phyloP scores from a whole-genome alignment of 1,139 yeast species.

The Magnusiomyces tetraspermus region DNA sequence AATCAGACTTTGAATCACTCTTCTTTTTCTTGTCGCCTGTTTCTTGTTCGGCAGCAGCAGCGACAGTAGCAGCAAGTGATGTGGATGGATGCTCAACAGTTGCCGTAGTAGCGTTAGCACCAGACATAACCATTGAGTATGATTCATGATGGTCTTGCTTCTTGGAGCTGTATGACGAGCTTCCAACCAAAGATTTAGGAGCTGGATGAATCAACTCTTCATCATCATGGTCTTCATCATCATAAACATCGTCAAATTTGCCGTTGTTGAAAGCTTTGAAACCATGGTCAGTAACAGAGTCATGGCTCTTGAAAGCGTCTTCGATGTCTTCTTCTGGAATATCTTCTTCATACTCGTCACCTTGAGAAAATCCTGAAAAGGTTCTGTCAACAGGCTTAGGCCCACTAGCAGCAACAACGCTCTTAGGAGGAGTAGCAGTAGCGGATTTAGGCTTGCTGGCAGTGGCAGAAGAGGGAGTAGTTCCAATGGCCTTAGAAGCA shows the following conservation, averaged over 20 bases:
- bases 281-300: neutral
- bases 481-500: conserved; percentile 9
- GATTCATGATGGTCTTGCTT: neutral
- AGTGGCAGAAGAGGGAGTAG: conserved; percentile 1
- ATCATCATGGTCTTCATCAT: neutral
- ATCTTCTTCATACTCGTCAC: conserved; percentile 8
- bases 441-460: conserved; percentile 8
- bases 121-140: too few species aligned
- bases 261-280: neutral
- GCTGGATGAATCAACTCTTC: neutral
- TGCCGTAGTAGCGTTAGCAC: neutral
- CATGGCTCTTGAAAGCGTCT: neutral
- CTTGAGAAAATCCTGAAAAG: conserved; percentile 17
- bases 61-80: neutral
- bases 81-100: neutral
- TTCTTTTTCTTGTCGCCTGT: too few species aligned
- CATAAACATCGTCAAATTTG: too few species aligned
- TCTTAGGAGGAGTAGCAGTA: neutral
- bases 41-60: neutral
- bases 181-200: neutral
- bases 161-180: too few species aligned
- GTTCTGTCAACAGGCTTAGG: conserved; percentile 7
- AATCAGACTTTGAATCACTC: neutral
- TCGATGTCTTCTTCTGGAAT: neutral
- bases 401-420: too few species aligned